Percentiles rank a stretch among this genome's conserved stretches.
These are phyloP conservation scores for Pythium folliculosum DNA, from an alignment of 352 stramenopile species.

Conservation along the genomic window DNA sequence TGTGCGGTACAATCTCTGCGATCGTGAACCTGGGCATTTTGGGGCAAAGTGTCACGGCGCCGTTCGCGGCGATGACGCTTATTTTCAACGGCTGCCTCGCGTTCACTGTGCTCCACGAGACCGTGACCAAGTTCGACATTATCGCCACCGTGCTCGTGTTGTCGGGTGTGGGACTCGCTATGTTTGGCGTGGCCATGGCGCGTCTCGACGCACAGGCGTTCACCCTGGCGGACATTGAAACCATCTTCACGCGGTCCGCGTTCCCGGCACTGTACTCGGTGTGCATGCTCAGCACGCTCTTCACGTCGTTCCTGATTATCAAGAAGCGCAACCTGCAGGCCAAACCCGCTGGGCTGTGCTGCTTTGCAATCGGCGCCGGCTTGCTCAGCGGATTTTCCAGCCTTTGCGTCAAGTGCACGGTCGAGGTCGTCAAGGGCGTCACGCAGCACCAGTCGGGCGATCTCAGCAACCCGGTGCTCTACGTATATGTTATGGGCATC, in stretches of 20 bases:
- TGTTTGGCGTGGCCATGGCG: constrained; percentile 34
- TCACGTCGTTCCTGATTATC: constrained; percentile 21
- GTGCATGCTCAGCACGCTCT: constrained; percentile 23
- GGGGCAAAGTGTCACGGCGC: constrained; percentile 37
- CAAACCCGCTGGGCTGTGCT: constrained; percentile 27
- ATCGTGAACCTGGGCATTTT: constrained; percentile 44
- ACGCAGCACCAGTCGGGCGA: constrained; percentile 28
- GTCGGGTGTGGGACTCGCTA: constrained; percentile 33
- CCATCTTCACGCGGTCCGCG: constrained; percentile 27
- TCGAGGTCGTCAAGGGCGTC: constrained; percentile 37
- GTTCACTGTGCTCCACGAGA: constrained; percentile 35
- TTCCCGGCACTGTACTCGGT: constrained; percentile 35
- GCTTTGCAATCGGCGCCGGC: constrained; percentile 35
- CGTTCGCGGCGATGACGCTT: constrained; percentile 44
- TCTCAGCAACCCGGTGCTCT: constrained; percentile 27
- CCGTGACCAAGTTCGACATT: constrained; percentile 36
- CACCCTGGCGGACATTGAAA: constrained; percentile 28
- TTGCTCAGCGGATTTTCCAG: constrained; percentile 44
- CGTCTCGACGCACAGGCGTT: constrained; percentile 27
- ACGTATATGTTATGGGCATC: constrained; percentile 32
- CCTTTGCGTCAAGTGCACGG: constrained; percentile 39
- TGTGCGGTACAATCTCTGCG: constrained; percentile 36
- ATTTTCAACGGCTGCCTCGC: constrained; percentile 40
- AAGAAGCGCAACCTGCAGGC: constrained; percentile 15
- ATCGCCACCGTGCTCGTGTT: constrained; percentile 37